Conservation (phyloP, 2,329 filamentous ascomycete species). For the Trichoderma semiorbis region DNA sequence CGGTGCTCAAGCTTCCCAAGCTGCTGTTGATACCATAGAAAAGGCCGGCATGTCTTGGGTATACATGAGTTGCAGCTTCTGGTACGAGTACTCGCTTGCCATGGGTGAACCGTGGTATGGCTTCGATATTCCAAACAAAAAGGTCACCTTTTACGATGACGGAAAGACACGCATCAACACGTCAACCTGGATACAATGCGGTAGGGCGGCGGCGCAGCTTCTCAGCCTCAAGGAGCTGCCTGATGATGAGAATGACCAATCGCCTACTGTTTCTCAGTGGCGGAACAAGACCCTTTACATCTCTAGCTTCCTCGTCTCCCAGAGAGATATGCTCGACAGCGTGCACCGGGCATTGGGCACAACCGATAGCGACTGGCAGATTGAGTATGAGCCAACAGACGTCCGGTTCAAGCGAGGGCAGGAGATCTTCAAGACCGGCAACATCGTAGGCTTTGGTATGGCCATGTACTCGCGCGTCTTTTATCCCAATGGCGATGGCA, state of each 20-base stretch:
- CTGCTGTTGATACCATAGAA: constrained; percentile 23
- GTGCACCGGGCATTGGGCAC: constrained; percentile 56
- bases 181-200: constrained; percentile 58
- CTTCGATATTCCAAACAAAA: constrained; percentile 45
- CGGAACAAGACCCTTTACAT: constrained; percentile 49
- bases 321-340: constrained; percentile 63
- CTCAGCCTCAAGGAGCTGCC: constrained; percentile 45
- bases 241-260: constrained; percentile 35
- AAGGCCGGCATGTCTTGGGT: constrained; percentile 41
- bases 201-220: constrained; percentile 49
- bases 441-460: constrained; percentile 40
- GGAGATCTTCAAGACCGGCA: constrained; percentile 42
- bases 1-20: constrained; percentile 17
- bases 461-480: constrained; percentile 57
- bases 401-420: constrained; percentile 45
- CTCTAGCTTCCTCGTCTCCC: constrained; percentile 55
- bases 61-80: constrained; percentile 51
- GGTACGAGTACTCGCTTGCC: constrained; percentile 53
- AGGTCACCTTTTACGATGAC: constrained; percentile 50
- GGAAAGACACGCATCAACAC: constrained; percentile 55
- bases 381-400: constrained; percentile 44
- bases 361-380: constrained; percentile 57
- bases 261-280: constrained; percentile 38
- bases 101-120: constrained; percentile 41
- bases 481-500: constrained; percentile 39